Conservation (phyloP, 2,329 filamentous ascomycete genomes). For the Phaeosphaeriaceae sp. region DNA sequence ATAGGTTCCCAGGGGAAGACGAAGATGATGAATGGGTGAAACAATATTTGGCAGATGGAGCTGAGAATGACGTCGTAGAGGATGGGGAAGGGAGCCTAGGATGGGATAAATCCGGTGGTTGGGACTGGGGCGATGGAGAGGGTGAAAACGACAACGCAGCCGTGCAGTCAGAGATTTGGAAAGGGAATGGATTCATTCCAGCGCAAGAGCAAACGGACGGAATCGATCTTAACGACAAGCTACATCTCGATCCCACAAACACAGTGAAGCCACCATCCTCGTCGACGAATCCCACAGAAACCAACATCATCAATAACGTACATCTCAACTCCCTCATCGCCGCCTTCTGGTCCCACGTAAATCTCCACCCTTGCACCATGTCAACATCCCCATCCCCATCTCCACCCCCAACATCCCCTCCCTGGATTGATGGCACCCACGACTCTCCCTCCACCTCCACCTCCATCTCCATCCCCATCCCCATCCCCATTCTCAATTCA, state of each 20-base stretch:
- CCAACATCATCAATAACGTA: background rate
- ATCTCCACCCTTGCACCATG: background rate
- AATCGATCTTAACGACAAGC: background rate
- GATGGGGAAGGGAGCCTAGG: conserved; percentile 7
- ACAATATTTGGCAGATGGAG: conserved; percentile 11
- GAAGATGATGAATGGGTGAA: conserved; percentile 19
- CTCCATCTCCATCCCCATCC: background rate
- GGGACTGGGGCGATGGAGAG: conserved; percentile 14
- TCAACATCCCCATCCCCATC: background rate
- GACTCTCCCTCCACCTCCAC: background rate
- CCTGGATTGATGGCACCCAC: background rate
- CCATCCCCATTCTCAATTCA: background rate
- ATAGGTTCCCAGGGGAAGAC: conserved; percentile 18
- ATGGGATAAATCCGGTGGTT: background rate
- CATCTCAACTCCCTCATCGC: background rate
- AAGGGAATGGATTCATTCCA: background rate
- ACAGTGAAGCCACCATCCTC: background rate
- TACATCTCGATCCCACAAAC: background rate
- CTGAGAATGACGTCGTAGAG: background rate
- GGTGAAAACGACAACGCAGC: background rate
- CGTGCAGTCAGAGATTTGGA: background rate
- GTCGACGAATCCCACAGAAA: background rate
- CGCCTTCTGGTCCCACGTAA: background rate
- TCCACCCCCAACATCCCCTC: background rate
- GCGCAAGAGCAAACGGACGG: background rate